These are phyloP conservation scores for Mycosphaerella sp. DNA, from an alignment of 2,329 filamentous ascomycete species.

Conservation along the genomic window DNA sequence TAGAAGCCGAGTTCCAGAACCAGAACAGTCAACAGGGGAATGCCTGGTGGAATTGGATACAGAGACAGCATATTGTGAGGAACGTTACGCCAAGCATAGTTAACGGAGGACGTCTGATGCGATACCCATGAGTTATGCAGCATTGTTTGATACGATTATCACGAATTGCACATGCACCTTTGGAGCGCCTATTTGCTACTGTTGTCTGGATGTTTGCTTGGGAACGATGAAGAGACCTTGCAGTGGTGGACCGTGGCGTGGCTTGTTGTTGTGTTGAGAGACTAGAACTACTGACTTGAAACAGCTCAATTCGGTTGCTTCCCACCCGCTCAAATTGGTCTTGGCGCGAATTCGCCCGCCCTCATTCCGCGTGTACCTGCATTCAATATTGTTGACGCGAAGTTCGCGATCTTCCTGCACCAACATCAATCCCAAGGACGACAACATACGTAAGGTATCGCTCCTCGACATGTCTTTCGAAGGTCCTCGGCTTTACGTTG, in stretches of 20 bases:
- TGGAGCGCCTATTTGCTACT: not conserved
- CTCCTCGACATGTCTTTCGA: constrained; percentile 1
- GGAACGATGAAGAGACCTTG: too few relatives aligned
- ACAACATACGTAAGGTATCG: not conserved
- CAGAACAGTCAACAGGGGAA: not conserved
- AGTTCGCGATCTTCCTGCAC: not conserved
- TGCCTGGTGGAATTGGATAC: not conserved
- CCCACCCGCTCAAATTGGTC: not conserved
- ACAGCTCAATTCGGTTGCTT: too few relatives aligned
- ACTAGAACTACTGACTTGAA: too few relatives aligned
- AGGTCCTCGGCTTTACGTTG: constrained; percentile 42
- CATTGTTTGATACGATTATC: constrained; percentile 5
- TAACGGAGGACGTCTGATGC: not conserved
- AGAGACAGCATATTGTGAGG: not conserved
- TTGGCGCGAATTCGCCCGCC: not conserved
- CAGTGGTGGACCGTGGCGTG: too few relatives aligned
- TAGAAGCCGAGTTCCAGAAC: not conserved
- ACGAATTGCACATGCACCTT: not conserved
- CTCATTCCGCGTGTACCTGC: constrained; percentile 1
- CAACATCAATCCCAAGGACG: not conserved
- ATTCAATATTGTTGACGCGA: constrained; percentile 1
- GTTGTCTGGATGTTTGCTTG: not conserved
- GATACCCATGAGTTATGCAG: constrained; percentile 12
- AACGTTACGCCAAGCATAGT: not conserved
- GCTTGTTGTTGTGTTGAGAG: too few relatives aligned